A percentile compares a stretch with the other conserved stretches of the same genome.
phyloP scores from a whole-genome alignment of 352 stramenopile genomes.

The Phytopythium vexans region DNA sequence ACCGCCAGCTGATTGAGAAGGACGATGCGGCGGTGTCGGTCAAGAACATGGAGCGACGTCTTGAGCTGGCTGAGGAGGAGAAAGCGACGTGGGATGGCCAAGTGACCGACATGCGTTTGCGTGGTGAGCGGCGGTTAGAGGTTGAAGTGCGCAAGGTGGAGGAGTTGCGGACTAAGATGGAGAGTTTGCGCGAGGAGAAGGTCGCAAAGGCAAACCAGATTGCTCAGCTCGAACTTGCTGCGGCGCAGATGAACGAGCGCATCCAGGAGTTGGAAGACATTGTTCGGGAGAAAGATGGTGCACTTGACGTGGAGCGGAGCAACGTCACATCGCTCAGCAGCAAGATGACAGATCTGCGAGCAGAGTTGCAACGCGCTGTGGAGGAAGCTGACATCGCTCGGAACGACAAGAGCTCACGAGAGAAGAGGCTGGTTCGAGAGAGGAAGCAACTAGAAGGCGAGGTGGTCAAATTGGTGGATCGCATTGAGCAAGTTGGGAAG shows the following conservation, averaged over 20 bases:
- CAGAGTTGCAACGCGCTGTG: slow-evolving; percentile 23
- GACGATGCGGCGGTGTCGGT: slow-evolving; percentile 37
- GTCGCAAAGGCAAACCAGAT: slow-evolving; percentile 20
- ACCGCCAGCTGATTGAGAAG: slow-evolving; percentile 43
- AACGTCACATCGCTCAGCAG: slow-evolving; percentile 1
- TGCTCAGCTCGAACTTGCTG: slow-evolving; percentile 23
- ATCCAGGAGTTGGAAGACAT: slow-evolving; percentile 14
- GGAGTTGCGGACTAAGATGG: slow-evolving; percentile 28
- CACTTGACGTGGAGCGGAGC: slow-evolving; percentile 9
- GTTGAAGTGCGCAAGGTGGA: slow-evolving; percentile 39
- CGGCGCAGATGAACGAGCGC: slow-evolving; percentile 17
- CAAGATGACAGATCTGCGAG: slow-evolving; percentile 26
- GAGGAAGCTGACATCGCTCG: slow-evolving; percentile 21
- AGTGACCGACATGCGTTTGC: slow-evolving; percentile 31
- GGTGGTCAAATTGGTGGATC: slow-evolving; percentile 40
- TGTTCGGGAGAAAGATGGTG: slow-evolving; percentile 24
- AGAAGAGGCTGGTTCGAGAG: slow-evolving; percentile 59
- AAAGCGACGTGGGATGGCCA: slow-evolving; percentile 37
- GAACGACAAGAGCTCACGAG: slow-evolving; percentile 33
- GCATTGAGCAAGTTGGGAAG: slow-evolving; percentile 48
- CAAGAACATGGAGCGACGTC: slow-evolving; percentile 32
- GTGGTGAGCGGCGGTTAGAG: slow-evolving; percentile 31
- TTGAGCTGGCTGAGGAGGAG: slow-evolving; percentile 35
- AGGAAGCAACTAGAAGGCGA: slow-evolving; percentile 54
- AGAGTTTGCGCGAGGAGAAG: slow-evolving; percentile 34